Evolutionary conservation across 495 filamentous ascomycete species (phyloP).

Genomic region (Lasiosphaeris hirsuta): DNA sequence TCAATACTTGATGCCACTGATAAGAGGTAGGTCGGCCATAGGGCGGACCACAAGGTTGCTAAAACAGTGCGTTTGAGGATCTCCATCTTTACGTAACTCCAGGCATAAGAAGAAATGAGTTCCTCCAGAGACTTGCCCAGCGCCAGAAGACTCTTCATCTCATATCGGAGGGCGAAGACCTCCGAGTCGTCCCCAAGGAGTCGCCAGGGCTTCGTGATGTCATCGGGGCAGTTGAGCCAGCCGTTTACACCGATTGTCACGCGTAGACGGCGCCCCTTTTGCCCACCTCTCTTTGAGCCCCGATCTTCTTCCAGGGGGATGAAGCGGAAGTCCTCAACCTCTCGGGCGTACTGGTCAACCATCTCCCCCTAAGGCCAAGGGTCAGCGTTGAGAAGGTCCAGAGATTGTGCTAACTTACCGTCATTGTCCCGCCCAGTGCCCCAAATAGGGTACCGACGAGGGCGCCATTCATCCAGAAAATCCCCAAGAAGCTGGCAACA

Average conservation of each 20-base stretch:
- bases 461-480: constrained; percentile 75
- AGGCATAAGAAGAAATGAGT: constrained; percentile 68
- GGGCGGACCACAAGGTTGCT: constrained; percentile 63
- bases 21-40: constrained; percentile 73
- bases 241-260: constrained; percentile 83
- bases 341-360: constrained; percentile 78
- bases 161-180: constrained; percentile 78
- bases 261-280: constrained; percentile 54
- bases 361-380: constrained; percentile 51
- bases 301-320: constrained; percentile 60
- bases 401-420: constrained; percentile 35
- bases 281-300: constrained; percentile 29
- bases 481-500: constrained; percentile 76
- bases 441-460: constrained; percentile 85
- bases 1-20: constrained; percentile 65
- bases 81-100: constrained; percentile 65
- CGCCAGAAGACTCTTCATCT: constrained; percentile 67
- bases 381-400: neutral
- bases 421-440: constrained; percentile 85
- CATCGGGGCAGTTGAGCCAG: constrained; percentile 67
- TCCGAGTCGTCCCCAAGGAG: constrained; percentile 66
- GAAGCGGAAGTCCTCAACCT: constrained; percentile 87
- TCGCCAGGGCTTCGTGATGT: constrained; percentile 74
- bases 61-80: constrained; percentile 76
- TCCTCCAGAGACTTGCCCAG: constrained; percentile 67